These are phyloP conservation scores for Silene uniflora DNA, from an alignment of 148 eudicot species.

Conservation along the genomic window DNA sequence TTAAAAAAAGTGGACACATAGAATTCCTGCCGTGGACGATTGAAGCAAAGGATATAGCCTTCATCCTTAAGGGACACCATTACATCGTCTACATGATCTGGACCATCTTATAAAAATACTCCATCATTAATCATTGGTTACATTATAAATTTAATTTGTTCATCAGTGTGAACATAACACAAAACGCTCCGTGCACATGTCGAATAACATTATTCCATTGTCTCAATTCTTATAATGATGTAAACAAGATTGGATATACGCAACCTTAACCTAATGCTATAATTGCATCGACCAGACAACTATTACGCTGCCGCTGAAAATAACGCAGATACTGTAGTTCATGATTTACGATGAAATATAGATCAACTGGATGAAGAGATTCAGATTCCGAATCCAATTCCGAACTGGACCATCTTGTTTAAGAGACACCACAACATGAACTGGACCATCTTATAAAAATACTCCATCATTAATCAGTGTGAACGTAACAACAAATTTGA, in stretches of 20 bases:
- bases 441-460: neutral
- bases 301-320: too few species aligned
- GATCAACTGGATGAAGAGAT: too few species aligned
- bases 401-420: too few species aligned
- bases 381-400: too few species aligned
- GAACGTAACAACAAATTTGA: neutral
- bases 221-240: too few species aligned
- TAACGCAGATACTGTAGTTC: too few species aligned
- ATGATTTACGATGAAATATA: too few species aligned
- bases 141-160: neutral
- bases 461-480: neutral
- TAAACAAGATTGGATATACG: too few species aligned
- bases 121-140: neutral
- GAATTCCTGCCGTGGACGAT: conserved; percentile 21
- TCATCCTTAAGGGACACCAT: conserved; percentile 12
- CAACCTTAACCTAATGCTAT: too few species aligned
- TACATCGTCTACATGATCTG: neutral
- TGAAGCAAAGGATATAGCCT: conserved; percentile 11
- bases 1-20: neutral
- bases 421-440: conserved; percentile 13
- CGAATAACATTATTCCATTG: too few species aligned
- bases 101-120: neutral
- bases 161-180: neutral
- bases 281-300: too few species aligned
- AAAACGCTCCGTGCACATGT: too few species aligned